phyloP scores from a whole-genome alignment of 2,329 filamentous ascomycete species.

The Cyanodermella asteris region DNA sequence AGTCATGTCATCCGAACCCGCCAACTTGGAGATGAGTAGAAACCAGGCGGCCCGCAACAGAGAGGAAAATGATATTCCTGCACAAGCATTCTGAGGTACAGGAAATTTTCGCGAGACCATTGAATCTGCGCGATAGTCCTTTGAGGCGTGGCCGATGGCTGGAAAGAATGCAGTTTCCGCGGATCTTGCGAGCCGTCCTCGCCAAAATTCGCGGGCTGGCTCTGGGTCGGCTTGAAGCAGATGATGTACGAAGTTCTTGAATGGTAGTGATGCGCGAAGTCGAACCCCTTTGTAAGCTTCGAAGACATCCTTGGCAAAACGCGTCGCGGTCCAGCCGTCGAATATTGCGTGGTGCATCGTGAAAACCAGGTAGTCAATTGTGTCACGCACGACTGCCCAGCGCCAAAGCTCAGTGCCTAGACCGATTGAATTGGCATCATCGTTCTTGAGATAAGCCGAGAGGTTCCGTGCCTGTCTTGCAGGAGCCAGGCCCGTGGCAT shows the following conservation, averaged over 20 bases:
- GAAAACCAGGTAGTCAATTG: no score
- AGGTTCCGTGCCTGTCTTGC: conserved; percentile 11
- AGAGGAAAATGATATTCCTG: conserved; percentile 3
- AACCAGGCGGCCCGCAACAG: conserved; percentile 18
- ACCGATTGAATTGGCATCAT: no score
- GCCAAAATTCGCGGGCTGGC: conserved; percentile 10
- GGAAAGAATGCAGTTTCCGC: conserved; percentile 2
- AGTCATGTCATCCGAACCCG: conserved; percentile 12
- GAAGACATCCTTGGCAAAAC: conserved; percentile 11
- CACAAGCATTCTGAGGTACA: no score
- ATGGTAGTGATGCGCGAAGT: conserved; percentile 9
- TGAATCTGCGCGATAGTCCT: no score
- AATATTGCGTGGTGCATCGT: conserved; percentile 17
- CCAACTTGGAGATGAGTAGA: conserved; percentile 13
- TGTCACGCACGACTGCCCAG: conserved; percentile 2
- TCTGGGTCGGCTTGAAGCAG: conserved; percentile 11
- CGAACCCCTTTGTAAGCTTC: conserved; percentile 10
- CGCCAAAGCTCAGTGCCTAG: conserved; percentile 2
- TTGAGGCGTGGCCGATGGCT: background rate
- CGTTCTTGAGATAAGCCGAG: no score
- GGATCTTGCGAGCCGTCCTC: background rate
- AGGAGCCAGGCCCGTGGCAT: conserved; percentile 12
- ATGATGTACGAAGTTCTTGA: conserved; percentile 14
- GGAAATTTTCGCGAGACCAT: no score
- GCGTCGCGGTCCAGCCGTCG: conserved; percentile 13